These are phyloP conservation scores for Ustilago xerochloae DNA, from an alignment of 1,284 basidiomycete species.

Conservation along the genomic window DNA sequence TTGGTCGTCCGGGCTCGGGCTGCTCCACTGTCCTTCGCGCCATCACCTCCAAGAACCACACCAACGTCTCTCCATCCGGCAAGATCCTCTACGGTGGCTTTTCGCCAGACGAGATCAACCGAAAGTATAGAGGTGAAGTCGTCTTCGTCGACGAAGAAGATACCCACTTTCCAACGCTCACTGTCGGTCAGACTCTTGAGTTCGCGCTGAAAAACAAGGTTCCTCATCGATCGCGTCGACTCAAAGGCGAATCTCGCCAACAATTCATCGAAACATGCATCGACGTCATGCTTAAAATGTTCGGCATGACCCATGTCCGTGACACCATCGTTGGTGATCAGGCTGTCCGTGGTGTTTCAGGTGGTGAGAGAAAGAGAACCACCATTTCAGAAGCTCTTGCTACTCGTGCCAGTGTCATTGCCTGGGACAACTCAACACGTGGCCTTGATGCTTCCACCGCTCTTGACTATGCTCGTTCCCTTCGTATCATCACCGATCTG, in stretches of 20 bases:
- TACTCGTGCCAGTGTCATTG: slow-evolving; percentile 46
- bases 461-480: slow-evolving; percentile 56
- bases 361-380: slow-evolving; percentile 59
- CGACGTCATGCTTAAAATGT: slow-evolving; percentile 58
- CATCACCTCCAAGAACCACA: slow-evolving; percentile 51
- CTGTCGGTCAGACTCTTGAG: slow-evolving; percentile 56
- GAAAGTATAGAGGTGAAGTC: slow-evolving; percentile 56
- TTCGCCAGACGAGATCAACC: slow-evolving; percentile 34
- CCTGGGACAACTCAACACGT: slow-evolving; percentile 59
- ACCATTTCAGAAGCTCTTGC: slow-evolving; percentile 57
- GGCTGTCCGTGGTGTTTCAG: slow-evolving; percentile 57
- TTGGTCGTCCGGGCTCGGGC: slow-evolving; percentile 59
- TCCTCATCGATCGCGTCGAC: slow-evolving; percentile 32
- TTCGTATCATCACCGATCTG: slow-evolving; percentile 58
- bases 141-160: slow-evolving; percentile 55
- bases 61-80: slow-evolving; percentile 38
- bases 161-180: slow-evolving; percentile 58
- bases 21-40: slow-evolving; percentile 56
- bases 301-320: slow-evolving; percentile 63
- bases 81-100: slow-evolving; percentile 59
- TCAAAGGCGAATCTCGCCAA: slow-evolving; percentile 35
- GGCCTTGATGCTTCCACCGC: slow-evolving; percentile 61
- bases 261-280: slow-evolving; percentile 55
- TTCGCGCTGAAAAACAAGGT: slow-evolving; percentile 59
- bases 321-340: slow-evolving; percentile 62